Evolutionary conservation across 768 basidiomycete genomes (phyloP).

Genomic region (Clitopilus passeckerianus): DNA sequence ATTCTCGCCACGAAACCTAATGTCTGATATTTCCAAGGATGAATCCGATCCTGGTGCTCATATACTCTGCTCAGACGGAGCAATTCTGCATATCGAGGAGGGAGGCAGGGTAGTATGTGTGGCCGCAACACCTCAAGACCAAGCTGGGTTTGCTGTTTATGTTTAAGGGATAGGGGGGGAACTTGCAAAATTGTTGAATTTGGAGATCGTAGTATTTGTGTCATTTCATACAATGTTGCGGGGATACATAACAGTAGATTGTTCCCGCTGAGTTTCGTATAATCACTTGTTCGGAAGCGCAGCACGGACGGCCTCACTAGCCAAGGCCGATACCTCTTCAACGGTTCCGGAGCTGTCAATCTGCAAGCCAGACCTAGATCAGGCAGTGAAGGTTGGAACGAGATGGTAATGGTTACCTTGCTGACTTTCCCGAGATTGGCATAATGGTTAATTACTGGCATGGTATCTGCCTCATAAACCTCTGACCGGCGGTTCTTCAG

Average conservation of each 20-base stretch:
- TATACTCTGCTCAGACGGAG: slow-evolving; percentile 77
- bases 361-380: slow-evolving; percentile 25
- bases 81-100: slow-evolving; percentile 54
- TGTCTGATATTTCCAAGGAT: slow-evolving; percentile 36
- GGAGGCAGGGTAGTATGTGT: slow-evolving; percentile 56
- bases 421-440: slow-evolving; percentile 62
- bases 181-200: background rate
- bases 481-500: slow-evolving; percentile 30
- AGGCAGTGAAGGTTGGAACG: no score
- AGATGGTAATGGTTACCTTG: slow-evolving; percentile 42
- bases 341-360: slow-evolving; percentile 65
- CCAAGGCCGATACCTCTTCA: slow-evolving; percentile 50
- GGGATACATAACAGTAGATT: no score
- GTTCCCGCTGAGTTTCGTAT: no score
- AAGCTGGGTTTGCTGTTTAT: slow-evolving; percentile 43
- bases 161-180: slow-evolving; percentile 18
- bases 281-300: slow-evolving; percentile 2
- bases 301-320: slow-evolving; percentile 44
- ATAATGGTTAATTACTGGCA: slow-evolving; percentile 93
- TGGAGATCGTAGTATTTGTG: background rate
- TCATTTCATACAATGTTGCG: no score
- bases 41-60: slow-evolving; percentile 56
- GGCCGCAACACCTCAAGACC: slow-evolving; percentile 28
- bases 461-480: slow-evolving; percentile 82
- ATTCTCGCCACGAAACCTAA: background rate